Evolutionary conservation across 2,329 filamentous ascomycete species (phyloP), one percentile per base, ranked within the genome.

Genomic region (Cyphellophora attinorum): DNA sequence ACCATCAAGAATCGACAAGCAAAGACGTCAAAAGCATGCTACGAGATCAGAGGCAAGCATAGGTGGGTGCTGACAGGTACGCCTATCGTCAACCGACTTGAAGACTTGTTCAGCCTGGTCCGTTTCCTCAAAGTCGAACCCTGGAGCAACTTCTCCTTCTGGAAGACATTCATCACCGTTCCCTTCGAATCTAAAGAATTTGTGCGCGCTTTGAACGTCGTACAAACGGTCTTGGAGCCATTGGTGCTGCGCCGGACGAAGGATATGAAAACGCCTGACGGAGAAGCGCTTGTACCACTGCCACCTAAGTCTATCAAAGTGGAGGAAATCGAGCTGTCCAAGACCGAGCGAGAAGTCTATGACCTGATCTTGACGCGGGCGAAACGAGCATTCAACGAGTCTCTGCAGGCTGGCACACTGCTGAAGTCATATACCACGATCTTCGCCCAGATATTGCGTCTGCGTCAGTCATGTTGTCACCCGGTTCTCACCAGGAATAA

Each of bases 81-180:
- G 1, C 91, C 91, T 0, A 96, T 98, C 37, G 89, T 98, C 47
- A 98, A 98, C 56, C 80, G 85, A 28, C 69, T 98, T 1, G 89
- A 96, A 56, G 91, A 96, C 58, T 64, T 98, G 11, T 96, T 95
- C 62, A 93, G 85, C 51, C 63, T 98, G 23, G 85, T 96, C 10
- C 78, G 85, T 3, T 98, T 96, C 60, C 65, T 98, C 8, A 79
- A 85, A 37, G 91, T 98, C 3, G 89, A 96, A 55, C 91, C 91
- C 0, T 98, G 91, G 91, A 91, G 82, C 51, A 96, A 96, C 56
- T 98, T 98, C 57, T 94, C 88, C 0, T 98, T 94, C 61, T 98
- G 91, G 91, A 88, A 88, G 55, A 96, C 91, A 0, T 98, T 98
- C 56, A 96, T 98, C 52, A 98, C 91, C 0, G 80, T 93, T 1